Evolutionary conservation across 805 yeast species (phyloP).

Genomic region (Saccharomycopsis sp.): DNA sequence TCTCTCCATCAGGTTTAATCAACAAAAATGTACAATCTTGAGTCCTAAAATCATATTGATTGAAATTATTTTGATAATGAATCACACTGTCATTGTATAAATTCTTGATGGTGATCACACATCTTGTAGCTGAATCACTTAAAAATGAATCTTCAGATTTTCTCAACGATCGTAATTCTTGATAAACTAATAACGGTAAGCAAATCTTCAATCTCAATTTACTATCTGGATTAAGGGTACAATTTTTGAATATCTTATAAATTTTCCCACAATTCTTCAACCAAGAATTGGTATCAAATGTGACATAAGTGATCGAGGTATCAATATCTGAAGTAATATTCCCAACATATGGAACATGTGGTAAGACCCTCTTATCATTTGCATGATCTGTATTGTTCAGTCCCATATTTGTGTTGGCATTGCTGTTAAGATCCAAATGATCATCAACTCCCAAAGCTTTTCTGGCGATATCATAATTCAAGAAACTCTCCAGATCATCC

Average conservation of each 20-base stretch:
- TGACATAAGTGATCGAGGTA: slow-evolving; percentile 46
- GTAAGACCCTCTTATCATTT: too few relatives aligned
- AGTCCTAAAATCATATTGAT: background rate
- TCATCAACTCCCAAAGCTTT: slow-evolving; percentile 18
- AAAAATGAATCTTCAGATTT: slow-evolving; percentile 66
- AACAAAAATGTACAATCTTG: slow-evolving; percentile 12
- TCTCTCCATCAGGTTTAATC: slow-evolving; percentile 17
- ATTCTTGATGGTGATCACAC: slow-evolving; percentile 68
- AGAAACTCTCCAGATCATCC: slow-evolving; percentile 22
- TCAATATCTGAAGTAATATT: slow-evolving; percentile 54
- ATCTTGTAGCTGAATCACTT: slow-evolving; percentile 74
- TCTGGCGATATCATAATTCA: slow-evolving; percentile 16
- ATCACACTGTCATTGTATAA: slow-evolving; percentile 39
- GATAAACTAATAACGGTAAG: slow-evolving; percentile 64
- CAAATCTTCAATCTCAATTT: slow-evolving; percentile 16
- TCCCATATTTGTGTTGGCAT: too few relatives aligned
- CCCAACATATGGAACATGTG: slow-evolving; percentile 31
- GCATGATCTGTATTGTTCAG: slow-evolving; percentile 12
- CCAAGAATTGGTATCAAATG: slow-evolving; percentile 77
- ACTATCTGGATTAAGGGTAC: slow-evolving; percentile 35
- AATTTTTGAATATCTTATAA: slow-evolving; percentile 58
- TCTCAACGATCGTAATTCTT: slow-evolving; percentile 64
- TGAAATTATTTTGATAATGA: slow-evolving; percentile 11
- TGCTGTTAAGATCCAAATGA: slow-evolving; percentile 7
- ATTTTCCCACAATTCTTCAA: slow-evolving; percentile 72